phyloP scores from a whole-genome alignment of 192 early-diverging fungal genomes.

The Coemansia sp. region DNA sequence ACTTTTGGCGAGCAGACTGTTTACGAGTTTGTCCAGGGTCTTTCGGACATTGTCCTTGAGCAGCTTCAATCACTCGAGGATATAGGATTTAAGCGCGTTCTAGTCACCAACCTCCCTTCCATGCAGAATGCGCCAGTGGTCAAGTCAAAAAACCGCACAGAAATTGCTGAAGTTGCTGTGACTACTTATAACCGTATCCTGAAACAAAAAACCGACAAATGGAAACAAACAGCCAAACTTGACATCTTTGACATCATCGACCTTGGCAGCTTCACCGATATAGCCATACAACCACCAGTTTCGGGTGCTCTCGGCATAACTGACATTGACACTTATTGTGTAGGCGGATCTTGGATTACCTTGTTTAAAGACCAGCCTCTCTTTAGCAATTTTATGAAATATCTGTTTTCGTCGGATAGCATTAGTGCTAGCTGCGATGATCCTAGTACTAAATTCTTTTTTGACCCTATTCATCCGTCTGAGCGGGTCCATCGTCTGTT shows the following conservation, averaged over 20 bases:
- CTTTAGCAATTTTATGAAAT: conserved; percentile 11
- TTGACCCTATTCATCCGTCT: conserved; percentile 39
- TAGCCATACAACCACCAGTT: conserved; percentile 11
- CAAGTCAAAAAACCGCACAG: conserved; percentile 10
- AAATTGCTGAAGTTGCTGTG: conserved; percentile 15
- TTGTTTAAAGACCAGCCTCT: conserved; percentile 27
- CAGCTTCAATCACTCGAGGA: conserved; percentile 23
- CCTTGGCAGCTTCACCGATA: conserved; percentile 16
- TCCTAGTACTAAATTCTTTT: conserved; percentile 18
- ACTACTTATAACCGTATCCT: conserved; percentile 24
- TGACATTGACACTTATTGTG: conserved; percentile 20
- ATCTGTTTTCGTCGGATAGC: not conserved
- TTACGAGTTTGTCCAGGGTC: conserved; percentile 21
- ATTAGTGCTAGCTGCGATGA: conserved; percentile 10
- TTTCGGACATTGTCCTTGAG: conserved; percentile 22
- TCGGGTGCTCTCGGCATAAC: conserved; percentile 14
- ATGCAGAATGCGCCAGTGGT: conserved; percentile 35
- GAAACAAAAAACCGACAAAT: conserved; percentile 8
- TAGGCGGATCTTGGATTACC: conserved; percentile 21
- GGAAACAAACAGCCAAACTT: conserved; percentile 9
- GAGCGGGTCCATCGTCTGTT: conserved; percentile 41
- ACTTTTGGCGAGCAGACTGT: conserved; percentile 4
- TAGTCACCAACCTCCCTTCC: conserved; percentile 29
- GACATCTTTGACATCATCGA: conserved; percentile 23
- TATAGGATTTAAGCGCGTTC: conserved; percentile 24